Evolutionary conservation across 257 asterid species (phyloP).

Genomic region (Solanum sitiens): DNA sequence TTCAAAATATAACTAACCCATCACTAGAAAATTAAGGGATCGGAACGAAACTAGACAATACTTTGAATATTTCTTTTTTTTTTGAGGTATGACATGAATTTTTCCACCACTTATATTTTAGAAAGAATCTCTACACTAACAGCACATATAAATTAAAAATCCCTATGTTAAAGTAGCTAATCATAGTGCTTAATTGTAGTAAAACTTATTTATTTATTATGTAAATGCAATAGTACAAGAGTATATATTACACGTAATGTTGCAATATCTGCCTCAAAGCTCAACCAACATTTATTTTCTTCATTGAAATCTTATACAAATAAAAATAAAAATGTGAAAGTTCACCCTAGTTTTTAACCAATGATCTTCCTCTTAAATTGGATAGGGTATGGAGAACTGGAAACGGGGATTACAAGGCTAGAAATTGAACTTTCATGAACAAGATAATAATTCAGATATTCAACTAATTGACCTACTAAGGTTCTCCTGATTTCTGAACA

Average conservation of each 20-base stretch:
- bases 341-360: not conserved
- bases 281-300: not conserved
- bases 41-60: not conserved
- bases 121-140: not conserved
- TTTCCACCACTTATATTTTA: not conserved
- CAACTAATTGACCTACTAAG: not conserved
- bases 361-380: not conserved
- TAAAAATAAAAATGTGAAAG: not conserved
- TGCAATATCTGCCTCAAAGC: not conserved
- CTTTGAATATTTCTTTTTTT: not conserved
- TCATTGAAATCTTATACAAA: not conserved
- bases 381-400: not conserved
- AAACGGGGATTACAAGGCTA: not conserved
- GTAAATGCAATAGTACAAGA: not conserved
- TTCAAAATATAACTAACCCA: not conserved
- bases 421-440: not conserved
- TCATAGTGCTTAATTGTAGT: not conserved
- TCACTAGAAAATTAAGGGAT: not conserved
- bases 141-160: not conserved
- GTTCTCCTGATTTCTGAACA: not conserved
- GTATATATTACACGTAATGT: not conserved
- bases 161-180: not conserved
- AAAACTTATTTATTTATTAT: not conserved
- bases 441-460: not conserved
- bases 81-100: not conserved